These are phyloP conservation scores for Malus sylvestris DNA, from an alignment of 306 rosid genomes.

Conservation along the genomic window DNA sequence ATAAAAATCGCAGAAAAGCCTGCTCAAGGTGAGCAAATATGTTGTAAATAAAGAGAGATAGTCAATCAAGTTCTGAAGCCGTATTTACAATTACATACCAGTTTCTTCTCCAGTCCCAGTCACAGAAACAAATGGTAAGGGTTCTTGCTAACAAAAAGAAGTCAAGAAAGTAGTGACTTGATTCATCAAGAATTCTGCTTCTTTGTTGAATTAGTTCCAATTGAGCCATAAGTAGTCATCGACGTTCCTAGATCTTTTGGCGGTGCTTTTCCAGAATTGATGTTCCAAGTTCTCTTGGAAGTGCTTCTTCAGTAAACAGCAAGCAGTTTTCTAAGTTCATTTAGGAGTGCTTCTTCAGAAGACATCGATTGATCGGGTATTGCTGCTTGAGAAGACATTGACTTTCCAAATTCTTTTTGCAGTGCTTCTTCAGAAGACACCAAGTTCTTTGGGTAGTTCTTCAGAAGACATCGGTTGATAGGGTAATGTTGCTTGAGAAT, in stretches of 20 bases:
- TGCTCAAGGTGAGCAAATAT: neutral
- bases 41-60: neutral
- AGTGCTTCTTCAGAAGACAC: neutral
- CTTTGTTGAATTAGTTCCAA: neutral
- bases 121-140: neutral
- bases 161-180: neutral
- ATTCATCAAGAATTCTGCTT: neutral
- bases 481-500: constrained; percentile 8
- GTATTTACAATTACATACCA: neutral
- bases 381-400: neutral
- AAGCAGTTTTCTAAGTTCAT: neutral
- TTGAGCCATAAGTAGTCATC: neutral
- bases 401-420: neutral
- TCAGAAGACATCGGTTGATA: neutral
- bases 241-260: neutral
- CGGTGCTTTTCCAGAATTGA: neutral
- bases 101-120: neutral
- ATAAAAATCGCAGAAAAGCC: neutral
- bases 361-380: no score
- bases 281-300: neutral
- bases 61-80: neutral
- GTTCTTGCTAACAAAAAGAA: neutral
- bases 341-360: neutral
- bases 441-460: neutral
- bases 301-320: neutral